These are phyloP conservation scores for Salix exigua DNA, from an alignment of 345 rosid genomes.

Conservation along the genomic window DNA sequence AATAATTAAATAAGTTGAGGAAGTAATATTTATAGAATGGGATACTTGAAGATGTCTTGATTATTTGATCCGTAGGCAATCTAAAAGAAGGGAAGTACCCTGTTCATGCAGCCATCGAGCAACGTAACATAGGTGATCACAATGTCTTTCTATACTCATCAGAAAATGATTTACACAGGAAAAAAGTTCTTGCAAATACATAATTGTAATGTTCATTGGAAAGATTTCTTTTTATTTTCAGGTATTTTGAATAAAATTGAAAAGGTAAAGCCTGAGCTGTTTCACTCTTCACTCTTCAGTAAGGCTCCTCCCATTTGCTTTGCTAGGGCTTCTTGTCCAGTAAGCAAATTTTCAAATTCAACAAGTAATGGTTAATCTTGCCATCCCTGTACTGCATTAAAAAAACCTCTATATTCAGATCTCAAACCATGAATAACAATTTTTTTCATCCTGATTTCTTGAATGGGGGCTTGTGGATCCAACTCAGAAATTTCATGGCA, in stretches of 20 bases:
- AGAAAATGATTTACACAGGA: background rate
- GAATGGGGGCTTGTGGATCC: background rate
- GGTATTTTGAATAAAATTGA: slow-evolving; percentile 7
- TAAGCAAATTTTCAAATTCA: background rate
- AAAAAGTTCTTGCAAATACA: background rate
- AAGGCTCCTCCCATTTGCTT: slow-evolving; percentile 5
- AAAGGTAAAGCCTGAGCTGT: slow-evolving; percentile 12
- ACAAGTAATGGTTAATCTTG: slow-evolving; percentile 3
- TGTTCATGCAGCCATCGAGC: too few relatives aligned
- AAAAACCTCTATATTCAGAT: background rate
- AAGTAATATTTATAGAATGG: too few relatives aligned
- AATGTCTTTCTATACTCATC: background rate
- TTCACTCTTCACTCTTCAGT: background rate
- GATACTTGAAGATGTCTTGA: too few relatives aligned
- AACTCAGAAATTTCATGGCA: background rate
- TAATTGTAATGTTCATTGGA: background rate
- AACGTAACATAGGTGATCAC: too few relatives aligned
- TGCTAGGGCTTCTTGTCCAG: background rate
- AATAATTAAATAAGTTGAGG: background rate
- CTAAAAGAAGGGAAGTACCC: too few relatives aligned
- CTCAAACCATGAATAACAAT: background rate
- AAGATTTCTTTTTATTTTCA: background rate
- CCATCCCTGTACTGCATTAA: slow-evolving; percentile 2
- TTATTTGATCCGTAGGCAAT: too few relatives aligned
- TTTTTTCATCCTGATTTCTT: background rate